Evolutionary conservation across 192 early-diverging fungal species (phyloP), one percentile per base, ranked within the genome.

Genomic region (Pilobolus umbonatus): DNA sequence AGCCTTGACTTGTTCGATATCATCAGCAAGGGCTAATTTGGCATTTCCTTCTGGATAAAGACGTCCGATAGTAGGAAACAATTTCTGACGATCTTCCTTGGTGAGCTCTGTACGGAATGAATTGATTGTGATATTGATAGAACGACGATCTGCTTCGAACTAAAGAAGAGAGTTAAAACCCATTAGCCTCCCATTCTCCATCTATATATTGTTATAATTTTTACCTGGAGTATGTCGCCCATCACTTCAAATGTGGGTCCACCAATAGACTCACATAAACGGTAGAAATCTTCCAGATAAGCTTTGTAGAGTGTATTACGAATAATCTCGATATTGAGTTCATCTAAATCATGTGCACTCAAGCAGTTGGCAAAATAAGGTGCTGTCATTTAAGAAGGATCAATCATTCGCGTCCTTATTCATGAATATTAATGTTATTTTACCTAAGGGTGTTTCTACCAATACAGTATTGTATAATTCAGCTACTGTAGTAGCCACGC

Each of bases 311-410:
- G 82, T 2, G 94, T 98, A 79, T 98, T 99, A 61, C 97, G 85
- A 69, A 99, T 99, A 55, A 99, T 98, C 68, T 99, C 97, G 80
- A 99, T 99, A 75, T 99, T 98, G 71, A 99, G 82, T 77, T 99
- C 97, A 69, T 99, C 94, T 57, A 99, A 74, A 71, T 99, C 97
- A 62, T 96, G 89, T 34, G 95, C 96, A 12, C 89, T 92, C 25
- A 99, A 75, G 58, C 94, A 98, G 68, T 99, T 92, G 61, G 89
- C 86, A 73, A 99, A 99, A 68, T 99, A 99, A 49, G 93, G 90
- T 0, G 95, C 97, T 88, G 67, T 50, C 15, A 32, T 51, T n/a
- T 21, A 63, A 24, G 36, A 25, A 51, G 57, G 31, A 25, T 11
- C 15, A 48, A 57, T 14, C 44, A 52, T 9, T 35, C 30, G 31